Evolutionary conservation across 768 basidiomycete species (phyloP), one percentile per base, ranked within the genome.

Genomic region (Termitomyces sp.): DNA sequence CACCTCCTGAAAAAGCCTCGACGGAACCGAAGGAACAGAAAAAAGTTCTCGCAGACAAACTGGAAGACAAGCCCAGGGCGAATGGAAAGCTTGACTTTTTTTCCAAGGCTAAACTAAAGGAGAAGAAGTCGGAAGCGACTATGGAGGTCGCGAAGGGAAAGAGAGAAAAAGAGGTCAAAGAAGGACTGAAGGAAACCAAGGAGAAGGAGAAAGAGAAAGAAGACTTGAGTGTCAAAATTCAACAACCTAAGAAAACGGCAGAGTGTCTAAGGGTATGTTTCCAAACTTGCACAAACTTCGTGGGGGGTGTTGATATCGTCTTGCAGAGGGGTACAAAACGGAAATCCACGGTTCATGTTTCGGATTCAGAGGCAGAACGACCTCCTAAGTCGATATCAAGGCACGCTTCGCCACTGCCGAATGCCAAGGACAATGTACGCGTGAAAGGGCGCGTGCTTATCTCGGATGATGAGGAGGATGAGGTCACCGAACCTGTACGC

Each of bases 391-490:
- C 38, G 41, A 28, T 51, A 19, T 55, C 56, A n/a, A 43, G 51
- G 38, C 57, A 30, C 15, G 49, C 54, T 24, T 45, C 51, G n/a
- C 53, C 19, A 54, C 52, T 34, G 9, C 24, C 56, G 11, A 35
- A 47, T 11, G 61, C 53, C 21, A 61, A 62, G 40, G 62, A 58
- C 15, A 64, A 58, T 10, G 63, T 69, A 26, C 74, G 75, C 26
- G 63, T 80, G 38, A 78, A 77, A 63, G 81, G 74, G 47, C 74
- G 73, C 3, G 72, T 77, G 19, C 62, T 85, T 10, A 43, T 84
- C 14, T 87, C 86, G 0, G 88, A 89, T 53, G 81, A 84, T 3
- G 84, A 85, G 15, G 75, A 80, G 15, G 75, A 80, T 0, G 75
- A 76, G 12, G 69, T 62, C 15, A 62, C 66, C 61, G 69, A 63